Evolutionary conservation across 352 stramenopile species (phyloP), one percentile per base, ranked within the genome.

Genomic region (Peronospora farinosa): DNA sequence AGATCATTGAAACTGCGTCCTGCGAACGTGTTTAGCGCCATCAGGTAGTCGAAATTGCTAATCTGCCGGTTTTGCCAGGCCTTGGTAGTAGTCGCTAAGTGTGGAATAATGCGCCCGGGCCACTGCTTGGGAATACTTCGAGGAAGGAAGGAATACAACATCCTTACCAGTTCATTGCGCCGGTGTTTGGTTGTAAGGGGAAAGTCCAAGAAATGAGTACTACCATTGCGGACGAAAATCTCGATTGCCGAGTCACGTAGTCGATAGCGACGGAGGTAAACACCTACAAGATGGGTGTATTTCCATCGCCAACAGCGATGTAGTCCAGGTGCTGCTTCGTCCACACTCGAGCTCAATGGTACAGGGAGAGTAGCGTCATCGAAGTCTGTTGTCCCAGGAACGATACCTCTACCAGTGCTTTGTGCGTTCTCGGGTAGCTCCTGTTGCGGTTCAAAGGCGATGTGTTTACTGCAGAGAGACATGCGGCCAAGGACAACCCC

Each of bases 21-120:
- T 2, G 87, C 84, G 31, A 91, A 86, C 27, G 86, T 96, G 47
- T 97, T 97, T 5, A 97, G 65, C 25, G 95, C 84, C 67, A 98
- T 96, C 13, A 99, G 62, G 61, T 99, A 99, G 42, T 98, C 96
- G 51, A 98, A 99, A 21, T 95, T 95, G 31, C 74, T 89, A 38
- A 92, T 74, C 30, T 86, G 63, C 4, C 78, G 72, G 35, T 64
- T 80, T 53, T 92, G 81, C 84, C 84, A 95, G 2, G 81, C 82
- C 50, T 87, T 88, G 0, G 77, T 91, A 2, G 68, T 86, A 0
- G 68, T 36, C 1, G 60, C 53, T 7, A 92, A 52, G 41, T 71
- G 72, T 5, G 69, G 58, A 17, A 83, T 60, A 0, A 69, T 54
- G 15, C 76, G 71, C 1, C 75, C 77, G 1, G 84, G 82, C 79